These are phyloP conservation scores for Gossypioides kirkii DNA, from an alignment of 345 rosid species.

Conservation along the genomic window DNA sequence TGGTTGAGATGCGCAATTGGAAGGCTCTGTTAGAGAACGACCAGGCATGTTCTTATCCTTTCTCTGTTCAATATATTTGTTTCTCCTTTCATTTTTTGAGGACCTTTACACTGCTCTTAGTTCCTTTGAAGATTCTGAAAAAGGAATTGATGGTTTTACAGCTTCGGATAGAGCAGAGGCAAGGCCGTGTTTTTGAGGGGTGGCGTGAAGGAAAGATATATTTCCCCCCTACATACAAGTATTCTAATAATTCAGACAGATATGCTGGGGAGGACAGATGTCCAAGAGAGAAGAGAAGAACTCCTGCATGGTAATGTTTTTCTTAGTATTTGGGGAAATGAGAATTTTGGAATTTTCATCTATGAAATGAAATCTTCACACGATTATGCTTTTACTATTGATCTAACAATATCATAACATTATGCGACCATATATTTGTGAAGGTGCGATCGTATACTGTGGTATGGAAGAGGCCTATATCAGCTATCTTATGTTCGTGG, in stretches of 20 bases:
- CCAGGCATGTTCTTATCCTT: slow-evolving; percentile 50
- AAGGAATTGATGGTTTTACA: slow-evolving; percentile 22
- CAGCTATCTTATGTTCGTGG: slow-evolving; percentile 96
- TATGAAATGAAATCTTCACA: neutral
- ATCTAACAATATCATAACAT: neutral
- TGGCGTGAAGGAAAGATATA: slow-evolving; percentile 93
- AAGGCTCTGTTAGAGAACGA: slow-evolving; percentile 83
- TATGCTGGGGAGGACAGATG: slow-evolving; percentile 82
- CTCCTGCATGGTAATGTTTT: slow-evolving; percentile 80
- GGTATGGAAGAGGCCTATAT: slow-evolving; percentile 80
- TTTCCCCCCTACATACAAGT: slow-evolving; percentile 98
- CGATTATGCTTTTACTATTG: neutral
- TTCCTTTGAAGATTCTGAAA: slow-evolving; percentile 12
- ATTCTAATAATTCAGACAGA: slow-evolving; percentile 89
- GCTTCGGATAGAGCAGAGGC: slow-evolving; percentile 80
- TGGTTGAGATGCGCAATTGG: slow-evolving; percentile 98
- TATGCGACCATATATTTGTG: neutral
- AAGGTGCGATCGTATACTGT: slow-evolving; percentile 98
- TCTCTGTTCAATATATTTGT: slow-evolving; percentile 1
- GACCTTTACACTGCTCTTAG: neutral
- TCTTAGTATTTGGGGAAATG: neutral
- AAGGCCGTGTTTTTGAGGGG: slow-evolving; percentile 76
- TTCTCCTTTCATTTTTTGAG: neutral
- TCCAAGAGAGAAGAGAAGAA: slow-evolving; percentile 87
- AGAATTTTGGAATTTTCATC: neutral